These are phyloP conservation scores for Coemansia sp. DNA, from an alignment of 371 early-diverging fungal species.

Conservation along the genomic window DNA sequence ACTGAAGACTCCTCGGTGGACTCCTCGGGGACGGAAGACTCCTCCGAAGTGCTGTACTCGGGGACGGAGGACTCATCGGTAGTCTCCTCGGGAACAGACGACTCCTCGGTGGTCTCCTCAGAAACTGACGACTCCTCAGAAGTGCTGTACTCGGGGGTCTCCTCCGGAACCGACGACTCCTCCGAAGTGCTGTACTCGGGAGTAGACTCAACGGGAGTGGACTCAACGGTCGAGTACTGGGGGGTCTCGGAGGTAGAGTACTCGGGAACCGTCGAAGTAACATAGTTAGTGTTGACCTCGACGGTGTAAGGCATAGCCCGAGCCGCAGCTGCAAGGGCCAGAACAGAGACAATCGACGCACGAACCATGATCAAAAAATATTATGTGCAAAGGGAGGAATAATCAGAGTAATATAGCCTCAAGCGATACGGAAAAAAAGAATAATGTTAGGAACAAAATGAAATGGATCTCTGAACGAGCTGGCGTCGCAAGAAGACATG, in stretches of 20 bases:
- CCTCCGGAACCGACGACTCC: neutral
- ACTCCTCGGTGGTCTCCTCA: conserved; percentile 2
- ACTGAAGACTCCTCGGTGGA: conserved; percentile 8
- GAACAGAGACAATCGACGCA: conserved; percentile 33
- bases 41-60: conserved; percentile 3
- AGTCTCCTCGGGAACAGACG: neutral
- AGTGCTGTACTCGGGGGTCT: conserved; percentile 5
- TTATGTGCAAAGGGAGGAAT: neutral
- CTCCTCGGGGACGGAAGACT: conserved; percentile 4
- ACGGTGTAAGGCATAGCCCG: conserved; percentile 34
- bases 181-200: conserved; percentile 1
- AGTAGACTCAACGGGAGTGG: conserved; percentile 9
- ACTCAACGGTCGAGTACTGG: conserved; percentile 6
- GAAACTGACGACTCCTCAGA: neutral
- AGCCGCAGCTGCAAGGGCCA: conserved; percentile 44
- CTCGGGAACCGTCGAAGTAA: conserved; percentile 6
- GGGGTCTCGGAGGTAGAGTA: conserved; percentile 23
- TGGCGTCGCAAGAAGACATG: neutral
- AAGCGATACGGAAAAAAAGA: neutral
- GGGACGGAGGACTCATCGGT: neutral
- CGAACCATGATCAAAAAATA: conserved; percentile 8
- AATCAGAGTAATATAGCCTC: neutral
- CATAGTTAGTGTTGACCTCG: conserved; percentile 36
- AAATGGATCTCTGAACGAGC: neutral
- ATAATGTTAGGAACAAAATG: neutral